Base-by-base conservation (phyloP, 2,329 filamentous ascomycete genomes). In the Bipolaris gigantea region DNA sequence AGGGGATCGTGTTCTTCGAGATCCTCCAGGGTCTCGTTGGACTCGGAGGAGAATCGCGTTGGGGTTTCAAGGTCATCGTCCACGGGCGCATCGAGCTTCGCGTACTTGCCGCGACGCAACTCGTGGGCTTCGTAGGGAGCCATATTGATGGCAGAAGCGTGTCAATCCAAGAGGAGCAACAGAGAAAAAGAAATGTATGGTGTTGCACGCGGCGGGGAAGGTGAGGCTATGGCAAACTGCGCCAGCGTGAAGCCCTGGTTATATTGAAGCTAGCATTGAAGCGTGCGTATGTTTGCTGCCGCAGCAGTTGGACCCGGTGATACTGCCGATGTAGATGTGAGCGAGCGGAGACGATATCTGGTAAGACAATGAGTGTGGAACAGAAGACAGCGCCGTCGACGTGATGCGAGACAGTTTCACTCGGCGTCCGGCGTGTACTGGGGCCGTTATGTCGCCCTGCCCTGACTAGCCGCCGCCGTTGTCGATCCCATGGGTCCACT, bases 1-100 rank as follows among this genome's bases (percentile, higher is more conserved):
- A 80, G 68, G 16, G 78, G 78, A 54, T 80, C 78, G 60, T 79
- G 72, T 50, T 79, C 77, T 57, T 79, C 77, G 53, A 79, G 68
- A 57, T 75, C 73, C 61, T 74, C 67, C 49, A 69, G 67, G n/a
- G 70, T 73, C 16, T 59, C 63, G 49, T 67, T 65, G 13, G 71
- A 72, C 30, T 73, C 73, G 59, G 70, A 69, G 46, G 75, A 76
- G 55, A 64, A 67, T 60, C 75, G 62, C 48, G 65, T 62, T 35
- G 73, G 69, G 23, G 67, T 72, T 39, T 69, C 66, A 48, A 64
- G 45, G 34, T 66, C 62, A 55, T 70, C 68, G 36, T 73, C 69
- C 46, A 62, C 67, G 10, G 72, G 66, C 13, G 65, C 65, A 59
- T 75, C 73, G 51, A 75, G 62, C 46, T 65, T 63, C n/a, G 66